Conservation (phyloP, 2,329 filamentous ascomycete species). For the Neopestalotiopsis sp. region DNA sequence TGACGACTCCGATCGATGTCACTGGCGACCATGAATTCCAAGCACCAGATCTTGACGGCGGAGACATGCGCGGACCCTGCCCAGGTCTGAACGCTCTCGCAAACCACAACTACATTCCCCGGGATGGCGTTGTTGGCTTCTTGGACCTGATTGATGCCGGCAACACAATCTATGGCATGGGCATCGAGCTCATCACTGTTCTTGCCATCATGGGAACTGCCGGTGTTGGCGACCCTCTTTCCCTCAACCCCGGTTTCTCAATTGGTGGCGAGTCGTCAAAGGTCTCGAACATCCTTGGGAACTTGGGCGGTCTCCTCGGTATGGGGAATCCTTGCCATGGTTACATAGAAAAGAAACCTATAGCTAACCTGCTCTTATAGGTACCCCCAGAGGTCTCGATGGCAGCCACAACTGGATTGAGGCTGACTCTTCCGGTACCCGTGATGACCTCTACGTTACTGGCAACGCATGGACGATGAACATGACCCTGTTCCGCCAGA, state of each 20-base stretch:
- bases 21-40: slow-evolving; percentile 25
- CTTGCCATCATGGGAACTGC: slow-evolving; percentile 52
- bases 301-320: slow-evolving; percentile 49
- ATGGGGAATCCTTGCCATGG: slow-evolving; percentile 14
- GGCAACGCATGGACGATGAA: slow-evolving; percentile 57
- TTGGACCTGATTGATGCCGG: slow-evolving; percentile 37
- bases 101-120: slow-evolving; percentile 35
- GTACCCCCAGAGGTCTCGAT: slow-evolving; percentile 49
- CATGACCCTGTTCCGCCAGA: slow-evolving; percentile 53
- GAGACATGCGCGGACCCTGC: slow-evolving; percentile 34
- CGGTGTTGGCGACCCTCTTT: slow-evolving; percentile 54
- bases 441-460: slow-evolving; percentile 56
- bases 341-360: not conserved
- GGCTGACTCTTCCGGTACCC: slow-evolving; percentile 56
- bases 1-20: slow-evolving; percentile 24
- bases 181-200: slow-evolving; percentile 45
- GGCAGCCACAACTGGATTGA: slow-evolving; percentile 63
- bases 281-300: slow-evolving; percentile 46
- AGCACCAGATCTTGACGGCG: slow-evolving; percentile 24
- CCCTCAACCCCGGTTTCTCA: slow-evolving; percentile 53
- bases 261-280: slow-evolving; percentile 50
- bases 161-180: slow-evolving; percentile 52
- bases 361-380: slow-evolving; percentile 25
- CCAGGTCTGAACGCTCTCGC: slow-evolving; percentile 35
- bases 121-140: slow-evolving; percentile 30